Evolutionary conservation across 176 grass and related monocot genomes (phyloP).

Genomic region (Leersia perrieri): DNA sequence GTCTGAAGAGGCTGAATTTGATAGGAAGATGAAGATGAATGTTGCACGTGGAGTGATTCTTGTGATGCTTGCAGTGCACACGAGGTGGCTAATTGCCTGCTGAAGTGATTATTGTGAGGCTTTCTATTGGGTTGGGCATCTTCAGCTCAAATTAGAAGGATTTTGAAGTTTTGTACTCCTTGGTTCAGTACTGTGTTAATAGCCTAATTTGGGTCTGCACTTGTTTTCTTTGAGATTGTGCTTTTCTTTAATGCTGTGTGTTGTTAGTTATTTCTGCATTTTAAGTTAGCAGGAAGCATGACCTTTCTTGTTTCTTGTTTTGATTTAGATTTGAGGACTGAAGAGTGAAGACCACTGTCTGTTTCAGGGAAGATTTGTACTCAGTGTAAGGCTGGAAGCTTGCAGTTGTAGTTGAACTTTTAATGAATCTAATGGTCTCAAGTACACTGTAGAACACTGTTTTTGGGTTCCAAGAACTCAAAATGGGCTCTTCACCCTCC

Average conservation of each 20-base stretch:
- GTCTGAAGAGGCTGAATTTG: neutral
- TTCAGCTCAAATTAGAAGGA: neutral
- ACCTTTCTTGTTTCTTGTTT: neutral
- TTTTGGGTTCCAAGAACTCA: neutral
- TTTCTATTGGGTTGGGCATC: neutral
- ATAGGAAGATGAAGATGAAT: neutral
- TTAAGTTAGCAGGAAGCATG: neutral
- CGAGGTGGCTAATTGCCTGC: neutral
- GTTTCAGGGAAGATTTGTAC: neutral
- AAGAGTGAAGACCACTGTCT: neutral
- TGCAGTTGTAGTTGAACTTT: neutral
- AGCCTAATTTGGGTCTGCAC: neutral
- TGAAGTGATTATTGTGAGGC: neutral
- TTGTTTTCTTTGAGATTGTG: neutral
- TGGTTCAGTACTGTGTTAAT: neutral
- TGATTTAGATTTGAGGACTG: slow-evolving; percentile 2
- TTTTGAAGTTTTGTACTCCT: neutral
- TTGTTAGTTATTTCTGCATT: slow-evolving; percentile 2
- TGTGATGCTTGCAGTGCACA: too few relatives aligned
- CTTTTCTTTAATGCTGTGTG: neutral
- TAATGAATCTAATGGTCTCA: slow-evolving; percentile 2
- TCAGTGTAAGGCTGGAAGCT: slow-evolving; percentile 5
- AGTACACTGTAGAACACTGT: neutral
- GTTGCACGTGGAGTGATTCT: neutral
- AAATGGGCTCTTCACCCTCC: slow-evolving; percentile 88